Evolutionary conservation across 2,329 filamentous ascomycete genomes (phyloP), one percentile per base, ranked within the genome.

Genomic region (Arthroderma sp.): DNA sequence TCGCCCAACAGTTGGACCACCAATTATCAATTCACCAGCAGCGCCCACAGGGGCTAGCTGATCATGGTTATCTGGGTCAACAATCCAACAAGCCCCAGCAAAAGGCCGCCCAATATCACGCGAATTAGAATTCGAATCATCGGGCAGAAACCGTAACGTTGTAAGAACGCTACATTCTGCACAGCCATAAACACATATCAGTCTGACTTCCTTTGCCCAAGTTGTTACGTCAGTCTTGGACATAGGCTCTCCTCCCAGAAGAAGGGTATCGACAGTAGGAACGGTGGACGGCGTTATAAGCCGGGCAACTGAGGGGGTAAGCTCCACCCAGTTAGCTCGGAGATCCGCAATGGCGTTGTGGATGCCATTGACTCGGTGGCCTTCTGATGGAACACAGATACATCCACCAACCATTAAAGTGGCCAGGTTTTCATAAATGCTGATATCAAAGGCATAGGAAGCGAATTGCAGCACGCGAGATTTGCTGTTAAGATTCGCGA

Each of bases 361-460:
- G 28, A 42, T n/a, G 44, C 68, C 64, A 46, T 68, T 66, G 51
- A 66, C 59, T 3, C 67, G 60, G 44, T 66, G 61, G 45, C 61
- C 46, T 50, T 65, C 52, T 45, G 62, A 62, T 2, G 65, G 66
- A 5, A 70, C 61, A 48, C 66, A 70, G 10, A 70, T 52, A 29
- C 62, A 65, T 5, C 66, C 68, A 37, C 68, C 68, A 27, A 37
- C 11, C n/a, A 38, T 38, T 8, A 54, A 40, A 6, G 48, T 40
- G 3, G 37, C 44, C 6, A 93, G 91, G 4, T 88, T 86, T 58
- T 94, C 86, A 60, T 91, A 91, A 3, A 93, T 78, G 0, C 83
- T 89, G 3, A 93, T 86, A 61, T 94, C 86, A 57, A 94, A 94
- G 0, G 85, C 91, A 1, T 86, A 84, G 4, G 85, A 80, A 3